Evolutionary conservation across 2,329 filamentous ascomycete genomes (phyloP).

Genomic region (Chaetothyriales sp.): DNA sequence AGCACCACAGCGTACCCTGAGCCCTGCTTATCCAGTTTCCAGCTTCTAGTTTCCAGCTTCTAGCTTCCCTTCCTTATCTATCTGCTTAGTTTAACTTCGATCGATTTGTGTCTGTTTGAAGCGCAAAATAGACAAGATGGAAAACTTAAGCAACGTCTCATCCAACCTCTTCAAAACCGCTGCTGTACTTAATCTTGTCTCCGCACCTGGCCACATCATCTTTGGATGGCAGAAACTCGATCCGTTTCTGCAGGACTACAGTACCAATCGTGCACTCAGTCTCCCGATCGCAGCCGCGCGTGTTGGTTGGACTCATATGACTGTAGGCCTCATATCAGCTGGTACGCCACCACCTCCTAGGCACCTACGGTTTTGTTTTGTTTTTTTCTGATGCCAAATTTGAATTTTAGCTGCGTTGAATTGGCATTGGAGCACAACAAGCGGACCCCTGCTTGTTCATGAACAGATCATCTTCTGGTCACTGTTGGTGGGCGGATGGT

Average conservation of each 20-base stretch:
- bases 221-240: background rate
- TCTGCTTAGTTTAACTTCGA: too few relatives aligned
- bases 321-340: background rate
- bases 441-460: constrained; percentile 1
- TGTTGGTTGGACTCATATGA: background rate
- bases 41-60: too few relatives aligned
- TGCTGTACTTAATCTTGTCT: constrained; percentile 2
- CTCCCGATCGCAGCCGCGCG: background rate
- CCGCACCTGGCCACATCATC: constrained; percentile 4
- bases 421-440: constrained; percentile 3
- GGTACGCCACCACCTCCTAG: background rate
- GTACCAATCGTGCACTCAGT: background rate
- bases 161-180: constrained; percentile 3
- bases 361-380: background rate
- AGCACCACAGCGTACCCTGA: too few relatives aligned
- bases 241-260: background rate
- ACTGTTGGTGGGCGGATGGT: background rate
- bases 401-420: constrained; percentile 1
- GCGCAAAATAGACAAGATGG: background rate
- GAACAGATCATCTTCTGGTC: constrained; percentile 5
- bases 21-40: too few relatives aligned
- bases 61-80: too few relatives aligned
- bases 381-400: background rate
- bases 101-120: too few relatives aligned
- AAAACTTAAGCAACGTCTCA: background rate